Base-by-base conservation (phyloP, 768 basidiomycete genomes). In the Pholiota molesta region DNA sequence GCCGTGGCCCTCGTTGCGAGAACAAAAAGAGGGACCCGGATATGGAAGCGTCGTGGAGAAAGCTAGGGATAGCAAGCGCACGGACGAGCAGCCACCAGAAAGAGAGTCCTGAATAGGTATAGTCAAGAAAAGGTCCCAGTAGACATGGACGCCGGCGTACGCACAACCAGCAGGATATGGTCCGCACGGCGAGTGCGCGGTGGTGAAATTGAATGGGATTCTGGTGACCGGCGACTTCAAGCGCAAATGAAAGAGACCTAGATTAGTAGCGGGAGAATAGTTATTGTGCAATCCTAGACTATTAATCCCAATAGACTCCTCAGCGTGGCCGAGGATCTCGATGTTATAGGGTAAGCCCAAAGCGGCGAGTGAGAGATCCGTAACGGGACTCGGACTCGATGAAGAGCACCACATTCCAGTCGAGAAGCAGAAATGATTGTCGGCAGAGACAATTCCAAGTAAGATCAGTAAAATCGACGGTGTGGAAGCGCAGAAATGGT, bases 11-110 rank as follows among this genome's bases (percentile, higher is more conserved):
- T 23, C 37, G 8, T 51, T 52, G 56, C 40, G 53, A 66, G 55
- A 69, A 70, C 69, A 70, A 72, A 72, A 72, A 66, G 68, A 62
- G 33, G 56, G 52, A 31, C 55, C 68, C 64, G 54, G 44, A 70
- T 60, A 21, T 57, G 66, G 62, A 65, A 54, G 35, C 52, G 44
- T n/a, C 62, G 60, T 65, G 60, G 60, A 64, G 54, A 28, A 29
- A 39, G 44, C 16, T 44, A 23, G 45, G 29, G 21, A 31, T 26
- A 23, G 21, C 21, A 40, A 9, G 52, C 16, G 47, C 26, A 39
- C 16, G 14, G 33, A 35, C 55, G 26, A 29, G 42, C 33, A 23
- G 44, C 44, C 47, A 21, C 33, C 26, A 26, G 53, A 54, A 26
- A 33, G 29, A 54, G 37, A 8, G 58, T 39, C 52, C 19, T 13